Base-by-base conservation (phyloP, 2,329 filamentous ascomycete species). In the Alternaria sp. region DNA sequence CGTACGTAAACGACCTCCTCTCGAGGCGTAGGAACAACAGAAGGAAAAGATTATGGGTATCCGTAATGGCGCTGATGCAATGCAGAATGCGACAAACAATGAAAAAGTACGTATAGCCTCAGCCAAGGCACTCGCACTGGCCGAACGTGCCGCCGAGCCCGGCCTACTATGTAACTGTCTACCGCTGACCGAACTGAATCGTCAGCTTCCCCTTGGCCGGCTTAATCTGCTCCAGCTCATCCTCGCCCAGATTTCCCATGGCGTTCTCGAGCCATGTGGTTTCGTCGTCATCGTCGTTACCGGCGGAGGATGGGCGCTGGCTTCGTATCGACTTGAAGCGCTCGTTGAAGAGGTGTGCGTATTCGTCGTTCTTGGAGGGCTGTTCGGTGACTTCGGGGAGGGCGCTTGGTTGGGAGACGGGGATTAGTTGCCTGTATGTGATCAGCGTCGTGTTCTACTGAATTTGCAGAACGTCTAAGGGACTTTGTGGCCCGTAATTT, bases 401-500 rank as follows among this genome's bases (percentile, higher is more conserved):
- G 53, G 78, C 76, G 55, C 73, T 72, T 63, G 83, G 81, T 67
- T 84, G 82, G 55, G 81, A 79, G 66, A 84, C 82, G 70, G 84
- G 82, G 69, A 85, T 85, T 74, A 85, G 77, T 67, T 84, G 83
- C 73, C 83, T 85, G 64, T 46, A 76, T 73, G 71, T 72, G 74
- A 74, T 74, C 66, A 70, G 66, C 51, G 57, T 54, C 32, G 47
- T 57, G 61, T 23, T 4, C 21, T 6, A 15, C 5, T 8, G 49
- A 30, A 51, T 50, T 54, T 36, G 44, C 28, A 43, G 56, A 53
- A 17, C 8, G 0, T 2, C 9, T 1, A 40, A 6, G 9, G n/a
- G 15, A 6, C 15, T 10, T 1, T 17, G 36, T n/a, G 36, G 8
- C 9, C 36, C 0, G 0, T 40, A 5, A 40, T 0, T 10, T 1